phyloP scores from a whole-genome alignment of 2,329 filamentous ascomycete species.

The Alternaria triticina region DNA sequence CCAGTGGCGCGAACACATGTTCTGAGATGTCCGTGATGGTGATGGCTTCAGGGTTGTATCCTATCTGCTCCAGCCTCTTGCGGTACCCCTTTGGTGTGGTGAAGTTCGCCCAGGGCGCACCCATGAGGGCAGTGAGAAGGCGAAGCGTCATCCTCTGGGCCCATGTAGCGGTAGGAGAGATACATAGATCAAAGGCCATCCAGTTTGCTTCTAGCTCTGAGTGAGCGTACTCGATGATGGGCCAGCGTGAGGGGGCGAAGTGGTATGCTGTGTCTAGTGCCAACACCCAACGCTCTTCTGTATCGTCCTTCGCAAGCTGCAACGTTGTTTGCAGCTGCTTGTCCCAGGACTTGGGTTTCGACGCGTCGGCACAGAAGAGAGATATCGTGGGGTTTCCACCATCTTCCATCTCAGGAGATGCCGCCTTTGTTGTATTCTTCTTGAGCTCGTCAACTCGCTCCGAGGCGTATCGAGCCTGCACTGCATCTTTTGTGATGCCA shows the following conservation, averaged over 20 bases:
- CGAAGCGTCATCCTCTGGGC: slow-evolving; percentile 44
- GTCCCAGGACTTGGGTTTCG: slow-evolving; percentile 54
- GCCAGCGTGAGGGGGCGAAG: slow-evolving; percentile 60
- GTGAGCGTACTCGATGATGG: slow-evolving; percentile 54
- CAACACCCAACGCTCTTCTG: slow-evolving; percentile 57
- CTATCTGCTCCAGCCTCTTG: slow-evolving; percentile 54
- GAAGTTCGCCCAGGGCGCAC: slow-evolving; percentile 59
- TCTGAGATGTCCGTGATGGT: slow-evolving; percentile 59
- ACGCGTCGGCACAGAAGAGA: slow-evolving; percentile 60
- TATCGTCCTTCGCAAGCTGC: neutral
- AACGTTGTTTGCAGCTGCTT: slow-evolving; percentile 27
- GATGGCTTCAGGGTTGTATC: slow-evolving; percentile 54
- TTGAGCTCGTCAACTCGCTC: slow-evolving; percentile 16
- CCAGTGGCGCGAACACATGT: slow-evolving; percentile 60
- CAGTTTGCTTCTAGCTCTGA: slow-evolving; percentile 55
- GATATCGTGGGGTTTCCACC: slow-evolving; percentile 25
- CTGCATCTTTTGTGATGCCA: slow-evolving; percentile 59
- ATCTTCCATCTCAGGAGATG: neutral
- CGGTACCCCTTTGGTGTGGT: slow-evolving; percentile 56
- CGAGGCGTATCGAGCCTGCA: slow-evolving; percentile 53
- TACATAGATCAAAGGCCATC: slow-evolving; percentile 63
- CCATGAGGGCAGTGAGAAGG: slow-evolving; percentile 55
- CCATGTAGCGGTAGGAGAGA: slow-evolving; percentile 28
- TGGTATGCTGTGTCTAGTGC: slow-evolving; percentile 65
- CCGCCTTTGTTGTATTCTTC: neutral